phyloP scores from a whole-genome alignment of 2,329 filamentous ascomycete genomes.

The Talaromyces marneffei region DNA sequence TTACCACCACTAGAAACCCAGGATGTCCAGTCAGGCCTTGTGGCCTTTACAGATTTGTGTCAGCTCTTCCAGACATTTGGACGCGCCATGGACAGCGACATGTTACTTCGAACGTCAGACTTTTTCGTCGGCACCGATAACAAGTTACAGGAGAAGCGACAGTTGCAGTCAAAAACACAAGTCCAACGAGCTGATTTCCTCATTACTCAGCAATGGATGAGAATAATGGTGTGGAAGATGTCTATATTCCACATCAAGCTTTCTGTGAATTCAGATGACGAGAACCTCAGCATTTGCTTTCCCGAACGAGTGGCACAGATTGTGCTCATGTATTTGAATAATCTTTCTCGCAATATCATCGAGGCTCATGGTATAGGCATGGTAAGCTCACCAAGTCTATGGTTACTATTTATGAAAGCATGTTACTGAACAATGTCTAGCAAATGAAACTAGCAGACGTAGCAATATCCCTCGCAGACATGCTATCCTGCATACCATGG shows the following conservation, averaged over 20 bases:
- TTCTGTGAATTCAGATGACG: constrained; percentile 11
- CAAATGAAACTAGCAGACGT: constrained; percentile 15
- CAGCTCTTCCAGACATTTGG: constrained; percentile 13
- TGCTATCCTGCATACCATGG: constrained; percentile 13
- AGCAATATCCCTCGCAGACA: constrained; percentile 13
- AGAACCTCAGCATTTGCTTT: constrained; percentile 13
- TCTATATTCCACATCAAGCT: constrained; percentile 15
- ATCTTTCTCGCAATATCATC: constrained; percentile 13
- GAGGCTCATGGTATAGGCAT: constrained; percentile 15
- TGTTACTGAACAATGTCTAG: neutral
- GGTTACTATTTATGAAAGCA: neutral
- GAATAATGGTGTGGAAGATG: constrained; percentile 14
- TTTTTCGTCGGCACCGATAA: constrained; percentile 10
- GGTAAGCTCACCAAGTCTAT: neutral
- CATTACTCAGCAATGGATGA: constrained; percentile 15
- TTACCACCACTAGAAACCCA: constrained; percentile 10
- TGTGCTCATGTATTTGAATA: constrained; percentile 11
- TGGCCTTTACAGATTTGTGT: constrained; percentile 13
- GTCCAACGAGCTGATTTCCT: constrained; percentile 14
- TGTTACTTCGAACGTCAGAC: constrained; percentile 1
- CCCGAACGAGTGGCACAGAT: constrained; percentile 9
- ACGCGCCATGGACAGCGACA: constrained; percentile 13
- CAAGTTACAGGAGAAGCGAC: constrained; percentile 5
- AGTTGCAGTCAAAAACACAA: constrained; percentile 11
- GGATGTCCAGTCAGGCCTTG: constrained; percentile 9